Percentiles rank a stretch among this genome's conserved stretches.
Evolutionary conservation across 192 early-diverging fungal species (phyloP).

Genomic region (Coemansia sp.): DNA sequence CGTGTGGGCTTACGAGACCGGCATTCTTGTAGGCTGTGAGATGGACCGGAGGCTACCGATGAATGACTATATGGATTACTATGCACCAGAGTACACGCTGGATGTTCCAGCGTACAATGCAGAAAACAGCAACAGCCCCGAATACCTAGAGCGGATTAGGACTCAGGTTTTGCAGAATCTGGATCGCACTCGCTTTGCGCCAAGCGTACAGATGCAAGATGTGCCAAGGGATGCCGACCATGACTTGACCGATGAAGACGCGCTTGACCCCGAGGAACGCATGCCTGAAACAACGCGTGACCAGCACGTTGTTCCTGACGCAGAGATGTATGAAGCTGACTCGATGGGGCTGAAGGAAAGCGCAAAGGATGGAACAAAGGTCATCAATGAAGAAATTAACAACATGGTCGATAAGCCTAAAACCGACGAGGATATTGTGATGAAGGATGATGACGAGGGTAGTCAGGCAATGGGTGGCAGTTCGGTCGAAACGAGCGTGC

Average conservation of each 20-base stretch:
- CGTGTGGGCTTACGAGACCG: conserved; percentile 95
- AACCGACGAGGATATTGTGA: conserved; percentile 19
- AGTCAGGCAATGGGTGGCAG: background rate
- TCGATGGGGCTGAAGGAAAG: conserved; percentile 40
- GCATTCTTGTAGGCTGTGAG: conserved; percentile 73
- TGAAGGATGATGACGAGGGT: conserved; percentile 17
- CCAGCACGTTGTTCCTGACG: conserved; percentile 53
- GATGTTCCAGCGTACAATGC: conserved; percentile 85
- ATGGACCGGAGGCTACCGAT: conserved; percentile 75
- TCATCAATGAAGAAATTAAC: conserved; percentile 48
- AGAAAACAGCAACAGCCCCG: conserved; percentile 83
- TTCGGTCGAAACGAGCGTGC: background rate
- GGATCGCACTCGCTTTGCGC: conserved; percentile 62
- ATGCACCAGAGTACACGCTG: conserved; percentile 87
- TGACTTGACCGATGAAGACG: conserved; percentile 46
- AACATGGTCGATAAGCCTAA: background rate
- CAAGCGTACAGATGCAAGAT: conserved; percentile 59
- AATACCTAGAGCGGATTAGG: conserved; percentile 76
- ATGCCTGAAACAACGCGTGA: conserved; percentile 46
- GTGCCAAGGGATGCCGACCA: conserved; percentile 49
- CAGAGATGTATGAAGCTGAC: conserved; percentile 55
- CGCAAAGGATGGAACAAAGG: conserved; percentile 38
- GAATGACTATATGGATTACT: conserved; percentile 92
- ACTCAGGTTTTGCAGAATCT: conserved; percentile 63
- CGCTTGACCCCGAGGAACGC: conserved; percentile 51